Percentiles rank a stretch among this genome's conserved stretches.
Conservation (phyloP, 306 rosid species). For the Vigna hirtella region DNA sequence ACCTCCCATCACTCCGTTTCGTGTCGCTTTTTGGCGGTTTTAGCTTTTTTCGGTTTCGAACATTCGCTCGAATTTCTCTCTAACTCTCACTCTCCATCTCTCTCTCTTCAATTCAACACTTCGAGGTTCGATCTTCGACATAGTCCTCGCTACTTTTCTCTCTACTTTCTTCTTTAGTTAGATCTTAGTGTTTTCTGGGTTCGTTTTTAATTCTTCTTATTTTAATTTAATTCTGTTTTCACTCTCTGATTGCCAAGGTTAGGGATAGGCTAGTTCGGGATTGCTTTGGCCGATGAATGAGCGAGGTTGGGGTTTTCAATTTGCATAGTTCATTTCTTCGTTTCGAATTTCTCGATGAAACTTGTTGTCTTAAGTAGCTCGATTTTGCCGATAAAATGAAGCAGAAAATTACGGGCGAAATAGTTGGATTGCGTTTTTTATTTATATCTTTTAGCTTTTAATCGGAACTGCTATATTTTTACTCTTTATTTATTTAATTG, state of each 20-base stretch:
- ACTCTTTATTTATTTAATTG: neutral
- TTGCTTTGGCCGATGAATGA: constrained; percentile 40
- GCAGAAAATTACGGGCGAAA: constrained; percentile 7
- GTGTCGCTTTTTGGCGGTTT: constrained; percentile 79
- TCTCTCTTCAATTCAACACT: constrained; percentile 37
- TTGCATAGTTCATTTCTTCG: neutral
- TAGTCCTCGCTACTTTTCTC: constrained; percentile 3
- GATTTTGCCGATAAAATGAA: constrained; percentile 35
- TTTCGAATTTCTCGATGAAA: neutral
- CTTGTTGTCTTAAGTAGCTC: constrained; percentile 23
- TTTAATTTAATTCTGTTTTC: neutral
- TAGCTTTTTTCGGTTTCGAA: constrained; percentile 62
- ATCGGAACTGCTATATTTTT: neutral
- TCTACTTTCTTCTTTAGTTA: constrained; percentile 37
- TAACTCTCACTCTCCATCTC: neutral
- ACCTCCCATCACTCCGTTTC: constrained; percentile 40
- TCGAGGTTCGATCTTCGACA: constrained; percentile 60
- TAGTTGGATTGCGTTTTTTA: neutral
- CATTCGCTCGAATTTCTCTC: constrained; percentile 52
- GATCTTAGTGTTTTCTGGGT: constrained; percentile 27
- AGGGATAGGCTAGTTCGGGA: constrained; percentile 53
- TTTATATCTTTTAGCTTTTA: neutral
- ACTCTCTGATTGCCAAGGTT: constrained; percentile 3
- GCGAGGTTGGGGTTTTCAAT: constrained; percentile 38
- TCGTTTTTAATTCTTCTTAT: neutral